phyloP scores from a whole-genome alignment of 805 yeast genomes.

The Starmerella apis region DNA sequence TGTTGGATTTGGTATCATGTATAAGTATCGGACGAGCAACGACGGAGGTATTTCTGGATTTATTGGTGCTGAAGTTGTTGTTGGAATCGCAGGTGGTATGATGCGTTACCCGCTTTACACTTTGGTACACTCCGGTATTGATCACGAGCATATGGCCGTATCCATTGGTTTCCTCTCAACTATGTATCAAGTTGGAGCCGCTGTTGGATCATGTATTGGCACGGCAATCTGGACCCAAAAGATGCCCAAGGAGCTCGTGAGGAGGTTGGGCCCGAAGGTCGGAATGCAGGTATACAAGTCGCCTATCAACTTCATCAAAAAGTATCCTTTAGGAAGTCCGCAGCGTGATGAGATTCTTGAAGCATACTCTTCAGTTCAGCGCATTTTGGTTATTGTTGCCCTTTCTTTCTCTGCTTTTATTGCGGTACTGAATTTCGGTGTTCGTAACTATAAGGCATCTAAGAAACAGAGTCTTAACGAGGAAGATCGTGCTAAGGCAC shows the following conservation, averaged over 20 bases:
- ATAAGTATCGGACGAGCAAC: conserved; percentile 45
- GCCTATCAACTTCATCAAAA: conserved; percentile 43
- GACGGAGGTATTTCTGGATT: conserved; percentile 40
- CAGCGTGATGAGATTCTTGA: conserved; percentile 47
- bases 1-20: conserved; percentile 49
- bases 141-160: conserved; percentile 57
- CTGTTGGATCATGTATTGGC: conserved; percentile 51
- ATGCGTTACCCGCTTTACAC: conserved; percentile 56
- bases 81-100: conserved; percentile 68
- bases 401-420: conserved; percentile 36
- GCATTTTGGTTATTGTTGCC: conserved; percentile 46
- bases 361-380: conserved; percentile 52
- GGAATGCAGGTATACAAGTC: conserved; percentile 42
- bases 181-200: conserved; percentile 51
- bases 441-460: conserved; percentile 12
- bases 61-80: conserved; percentile 51
- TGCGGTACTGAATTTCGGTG: conserved; percentile 9
- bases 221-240: conserved; percentile 64
- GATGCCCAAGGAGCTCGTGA: conserved; percentile 38
- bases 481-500: conserved; percentile 13
- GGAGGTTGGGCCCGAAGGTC: conserved; percentile 32
- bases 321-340: conserved; percentile 51
- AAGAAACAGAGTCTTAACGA: conserved; percentile 13
- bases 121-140: conserved; percentile 47
- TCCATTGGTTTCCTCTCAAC: conserved; percentile 49